Conservation (phyloP, 768 basidiomycete species). For the Collybiopsis luxurians region DNA sequence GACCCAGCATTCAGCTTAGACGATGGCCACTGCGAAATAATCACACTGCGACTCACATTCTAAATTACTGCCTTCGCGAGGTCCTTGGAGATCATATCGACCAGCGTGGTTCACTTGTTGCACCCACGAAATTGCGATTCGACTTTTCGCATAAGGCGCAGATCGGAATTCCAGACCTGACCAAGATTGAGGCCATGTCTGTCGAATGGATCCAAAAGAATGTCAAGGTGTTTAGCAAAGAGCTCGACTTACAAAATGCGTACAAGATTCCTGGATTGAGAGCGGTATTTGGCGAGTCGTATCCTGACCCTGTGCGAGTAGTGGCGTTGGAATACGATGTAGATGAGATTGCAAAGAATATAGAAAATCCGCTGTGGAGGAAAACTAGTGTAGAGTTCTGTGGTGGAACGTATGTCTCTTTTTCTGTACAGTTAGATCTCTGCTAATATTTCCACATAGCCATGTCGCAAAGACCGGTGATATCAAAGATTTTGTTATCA, state of each 20-base stretch:
- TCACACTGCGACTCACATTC: conserved; percentile 97
- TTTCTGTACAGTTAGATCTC: neutral
- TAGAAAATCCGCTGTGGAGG: conserved; percentile 90
- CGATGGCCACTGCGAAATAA: conserved; percentile 97
- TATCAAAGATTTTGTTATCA: conserved; percentile 94
- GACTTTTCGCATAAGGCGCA: conserved; percentile 97
- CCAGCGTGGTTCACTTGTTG: conserved; percentile 97
- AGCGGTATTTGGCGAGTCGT: conserved; percentile 96
- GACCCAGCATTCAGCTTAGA: conserved; percentile 55
- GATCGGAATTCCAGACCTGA: conserved; percentile 72
- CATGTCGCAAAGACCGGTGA: conserved; percentile 97
- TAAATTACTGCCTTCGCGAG: conserved; percentile 92
- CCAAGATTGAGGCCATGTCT: conserved; percentile 80
- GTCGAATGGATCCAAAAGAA: conserved; percentile 89
- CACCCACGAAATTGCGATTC: conserved; percentile 93
- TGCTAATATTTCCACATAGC: conserved; percentile 31
- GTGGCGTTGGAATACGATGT: conserved; percentile 88
- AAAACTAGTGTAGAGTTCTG: conserved; percentile 94
- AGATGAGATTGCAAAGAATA: conserved; percentile 81
- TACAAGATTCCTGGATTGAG: conserved; percentile 90
- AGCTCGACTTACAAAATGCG: conserved; percentile 74
- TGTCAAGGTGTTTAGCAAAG: conserved; percentile 85
- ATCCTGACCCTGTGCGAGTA: conserved; percentile 96
- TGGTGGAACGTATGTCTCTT: conserved; percentile 83
- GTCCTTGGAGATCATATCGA: conserved; percentile 96